These are phyloP conservation scores for Aspergillus sparsus DNA, from an alignment of 495 filamentous ascomycete species.

Conservation along the genomic window DNA sequence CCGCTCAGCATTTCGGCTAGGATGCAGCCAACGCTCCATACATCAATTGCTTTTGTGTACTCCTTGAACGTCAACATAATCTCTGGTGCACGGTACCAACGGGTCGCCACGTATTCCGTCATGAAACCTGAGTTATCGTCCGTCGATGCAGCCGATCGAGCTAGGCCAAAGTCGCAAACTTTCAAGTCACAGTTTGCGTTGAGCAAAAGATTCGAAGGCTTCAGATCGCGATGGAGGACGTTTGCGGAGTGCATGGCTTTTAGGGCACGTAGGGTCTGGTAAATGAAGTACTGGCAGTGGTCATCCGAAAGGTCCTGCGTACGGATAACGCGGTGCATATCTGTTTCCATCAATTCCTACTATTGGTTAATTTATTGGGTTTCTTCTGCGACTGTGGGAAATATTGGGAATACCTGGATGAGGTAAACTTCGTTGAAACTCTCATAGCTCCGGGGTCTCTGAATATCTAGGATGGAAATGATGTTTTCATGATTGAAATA, in stretches of 20 bases:
- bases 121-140: constrained; percentile 99
- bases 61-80: constrained; percentile 99
- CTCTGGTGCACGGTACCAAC: constrained; percentile 98
- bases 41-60: constrained; percentile 99
- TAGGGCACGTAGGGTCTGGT: constrained; percentile 95
- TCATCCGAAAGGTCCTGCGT: constrained; percentile 98
- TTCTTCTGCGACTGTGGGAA: not conserved
- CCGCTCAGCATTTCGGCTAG: constrained; percentile 99
- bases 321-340: constrained; percentile 99
- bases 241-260: constrained; percentile 99
- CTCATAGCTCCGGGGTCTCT: constrained; percentile 94
- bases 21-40: constrained; percentile 99
- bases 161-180: constrained; percentile 97
- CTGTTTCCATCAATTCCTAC: constrained; percentile 99
- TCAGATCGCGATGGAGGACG: constrained; percentile 95
- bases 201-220: constrained; percentile 93
- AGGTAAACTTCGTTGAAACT: constrained; percentile 98
- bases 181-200: constrained; percentile 99
- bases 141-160: constrained; percentile 85
- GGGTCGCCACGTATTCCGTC: constrained; percentile 99
- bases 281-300: constrained; percentile 99
- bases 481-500: constrained; percentile 99
- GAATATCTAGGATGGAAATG: constrained; percentile 98
- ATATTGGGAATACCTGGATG: constrained; percentile 71
- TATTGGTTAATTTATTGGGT: constrained; percentile 10